A percentile compares a stretch with the other conserved stretches of the same genome.
Conservation (phyloP, 495 filamentous ascomycete genomes). For the Rusavskia elegans region DNA sequence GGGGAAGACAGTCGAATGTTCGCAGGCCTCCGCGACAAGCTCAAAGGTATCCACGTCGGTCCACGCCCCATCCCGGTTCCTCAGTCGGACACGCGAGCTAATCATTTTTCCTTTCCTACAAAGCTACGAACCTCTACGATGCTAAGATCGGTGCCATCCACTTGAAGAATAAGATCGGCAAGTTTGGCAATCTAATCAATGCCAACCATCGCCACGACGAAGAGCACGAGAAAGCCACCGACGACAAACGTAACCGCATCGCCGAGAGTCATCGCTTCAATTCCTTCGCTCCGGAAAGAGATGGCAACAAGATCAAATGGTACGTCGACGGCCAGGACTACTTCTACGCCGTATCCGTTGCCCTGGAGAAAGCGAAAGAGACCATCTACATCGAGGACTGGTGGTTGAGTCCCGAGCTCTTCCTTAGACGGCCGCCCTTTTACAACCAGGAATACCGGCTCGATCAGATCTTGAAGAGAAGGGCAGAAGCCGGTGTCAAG, state of each 20-base stretch:
- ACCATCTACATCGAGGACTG: constrained; percentile 92
- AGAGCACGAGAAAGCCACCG: constrained; percentile 69
- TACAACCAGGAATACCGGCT: constrained; percentile 75
- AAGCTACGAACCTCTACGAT: constrained; percentile 26
- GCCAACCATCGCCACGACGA: constrained; percentile 91
- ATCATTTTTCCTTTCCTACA: not conserved
- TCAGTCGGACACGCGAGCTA: not conserved
- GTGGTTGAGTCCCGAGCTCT: constrained; percentile 93
- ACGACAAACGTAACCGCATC: constrained; percentile 60
- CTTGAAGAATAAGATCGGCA: constrained; percentile 49
- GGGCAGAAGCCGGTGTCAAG: constrained; percentile 82
- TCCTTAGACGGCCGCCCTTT: constrained; percentile 69
- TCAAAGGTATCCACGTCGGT: not conserved
- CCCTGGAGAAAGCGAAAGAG: constrained; percentile 75
- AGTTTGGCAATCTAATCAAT: constrained; percentile 63
- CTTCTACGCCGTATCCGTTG: constrained; percentile 78
- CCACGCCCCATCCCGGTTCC: not conserved
- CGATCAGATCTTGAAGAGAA: constrained; percentile 72
- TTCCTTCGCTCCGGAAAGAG: constrained; percentile 71
- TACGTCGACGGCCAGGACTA: constrained; percentile 92
- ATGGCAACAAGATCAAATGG: constrained; percentile 87
- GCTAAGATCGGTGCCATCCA: constrained; percentile 32
- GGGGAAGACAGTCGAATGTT: not conserved
- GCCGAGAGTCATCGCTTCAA: constrained; percentile 64
- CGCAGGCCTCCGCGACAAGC: not conserved